Conservation (phyloP, 495 filamentous ascomycete species). For the Penicilliopsis zonata region DNA sequence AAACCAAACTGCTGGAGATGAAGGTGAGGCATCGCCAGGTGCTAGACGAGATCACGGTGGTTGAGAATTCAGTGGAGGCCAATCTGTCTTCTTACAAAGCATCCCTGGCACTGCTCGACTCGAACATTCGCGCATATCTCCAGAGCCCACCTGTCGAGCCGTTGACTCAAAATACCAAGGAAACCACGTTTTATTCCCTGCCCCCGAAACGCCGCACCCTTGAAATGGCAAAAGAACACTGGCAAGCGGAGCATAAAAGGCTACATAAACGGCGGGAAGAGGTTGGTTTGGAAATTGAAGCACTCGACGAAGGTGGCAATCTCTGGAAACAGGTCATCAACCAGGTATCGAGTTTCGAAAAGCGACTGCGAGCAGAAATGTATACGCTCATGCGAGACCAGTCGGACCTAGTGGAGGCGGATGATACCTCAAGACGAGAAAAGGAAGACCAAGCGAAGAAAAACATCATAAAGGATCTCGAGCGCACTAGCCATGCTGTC, state of each 20-base stretch:
- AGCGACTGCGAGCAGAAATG: slow-evolving; percentile 45
- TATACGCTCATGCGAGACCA: slow-evolving; percentile 16
- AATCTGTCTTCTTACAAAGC: slow-evolving; percentile 48
- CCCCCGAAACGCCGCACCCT: slow-evolving; percentile 59
- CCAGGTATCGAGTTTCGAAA: slow-evolving; percentile 60
- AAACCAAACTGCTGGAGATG: slow-evolving; percentile 55
- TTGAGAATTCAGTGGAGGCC: slow-evolving; percentile 50
- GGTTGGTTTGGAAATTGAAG: slow-evolving; percentile 56
- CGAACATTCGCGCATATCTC: slow-evolving; percentile 33
- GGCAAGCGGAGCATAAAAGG: slow-evolving; percentile 49
- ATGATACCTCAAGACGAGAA: slow-evolving; percentile 5
- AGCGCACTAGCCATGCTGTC: slow-evolving; percentile 24
- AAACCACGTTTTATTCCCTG: slow-evolving; percentile 37
- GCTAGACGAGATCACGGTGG: slow-evolving; percentile 44
- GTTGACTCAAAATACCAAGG: slow-evolving; percentile 17
- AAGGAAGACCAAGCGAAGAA: slow-evolving; percentile 17
- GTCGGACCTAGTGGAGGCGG: slow-evolving; percentile 7
- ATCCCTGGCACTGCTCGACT: slow-evolving; percentile 40
- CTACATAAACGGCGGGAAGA: slow-evolving; percentile 44
- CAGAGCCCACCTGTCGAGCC: slow-evolving; percentile 30
- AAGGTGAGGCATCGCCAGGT: slow-evolving; percentile 51
- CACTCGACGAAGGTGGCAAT: slow-evolving; percentile 70
- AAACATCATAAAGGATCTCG: slow-evolving; percentile 30
- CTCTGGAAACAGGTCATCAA: slow-evolving; percentile 65
- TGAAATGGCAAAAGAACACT: slow-evolving; percentile 67